These are phyloP conservation scores for Arctium minus DNA, from an alignment of 129 eudicot genomes.

Conservation along the genomic window DNA sequence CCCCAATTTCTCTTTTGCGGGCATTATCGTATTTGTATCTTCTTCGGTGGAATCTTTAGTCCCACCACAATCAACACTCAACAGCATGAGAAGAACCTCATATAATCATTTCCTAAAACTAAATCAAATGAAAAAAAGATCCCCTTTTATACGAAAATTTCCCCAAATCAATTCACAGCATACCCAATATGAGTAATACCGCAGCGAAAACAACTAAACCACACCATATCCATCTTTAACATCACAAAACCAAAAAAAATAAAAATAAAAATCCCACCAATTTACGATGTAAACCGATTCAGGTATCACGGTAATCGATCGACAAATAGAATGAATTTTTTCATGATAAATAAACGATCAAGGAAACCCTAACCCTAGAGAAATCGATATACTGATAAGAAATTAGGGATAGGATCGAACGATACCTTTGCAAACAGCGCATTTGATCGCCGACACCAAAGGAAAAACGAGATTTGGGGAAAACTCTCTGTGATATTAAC, in stretches of 20 bases:
- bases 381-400: slow-evolving; percentile 35
- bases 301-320: neutral
- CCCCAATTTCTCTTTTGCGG: slow-evolving; percentile 54
- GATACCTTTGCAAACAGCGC: slow-evolving; percentile 60
- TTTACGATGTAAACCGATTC: neutral
- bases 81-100: slow-evolving; percentile 49
- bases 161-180: slow-evolving; percentile 30
- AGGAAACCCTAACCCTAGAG: slow-evolving; percentile 37
- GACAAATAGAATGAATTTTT: neutral
- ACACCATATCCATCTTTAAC: slow-evolving; percentile 16
- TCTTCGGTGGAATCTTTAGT: slow-evolving; percentile 49
- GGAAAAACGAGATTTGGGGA: slow-evolving; percentile 2
- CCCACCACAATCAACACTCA: slow-evolving; percentile 56
- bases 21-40: slow-evolving; percentile 40
- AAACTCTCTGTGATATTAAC: neutral
- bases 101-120: slow-evolving; percentile 27
- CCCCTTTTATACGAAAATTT: neutral
- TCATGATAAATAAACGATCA: neutral
- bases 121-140: slow-evolving; percentile 19
- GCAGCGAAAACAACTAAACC: slow-evolving; percentile 15
- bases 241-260: neutral
- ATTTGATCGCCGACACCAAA: slow-evolving; percentile 34
- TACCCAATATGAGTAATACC: slow-evolving; percentile 21
- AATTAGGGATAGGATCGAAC: slow-evolving; percentile 40
- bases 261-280: neutral